Evolutionary conservation across 83 land plant genomes (phyloP).

Genomic region (Picea abies): DNA sequence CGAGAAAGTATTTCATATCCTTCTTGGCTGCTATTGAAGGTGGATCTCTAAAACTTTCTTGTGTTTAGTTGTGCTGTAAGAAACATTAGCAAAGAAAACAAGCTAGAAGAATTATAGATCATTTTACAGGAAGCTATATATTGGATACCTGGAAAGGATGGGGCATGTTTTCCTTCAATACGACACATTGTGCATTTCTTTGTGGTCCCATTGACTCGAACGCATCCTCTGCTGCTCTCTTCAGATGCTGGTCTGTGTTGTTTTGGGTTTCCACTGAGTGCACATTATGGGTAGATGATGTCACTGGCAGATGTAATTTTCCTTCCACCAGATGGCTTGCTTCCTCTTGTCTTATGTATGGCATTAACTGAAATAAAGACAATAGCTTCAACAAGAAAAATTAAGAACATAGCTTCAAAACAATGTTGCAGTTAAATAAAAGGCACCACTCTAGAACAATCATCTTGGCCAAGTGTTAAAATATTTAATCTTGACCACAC

Average conservation of each 20-base stretch:
- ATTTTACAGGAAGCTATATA: background rate
- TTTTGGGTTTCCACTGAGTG: constrained; percentile 1
- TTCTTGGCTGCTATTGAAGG: background rate
- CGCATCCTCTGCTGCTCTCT: background rate
- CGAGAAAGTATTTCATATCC: background rate
- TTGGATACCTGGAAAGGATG: background rate
- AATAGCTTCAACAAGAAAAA: background rate
- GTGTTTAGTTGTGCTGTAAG: background rate
- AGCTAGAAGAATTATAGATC: background rate
- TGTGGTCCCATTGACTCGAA: background rate
- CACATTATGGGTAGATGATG: background rate
- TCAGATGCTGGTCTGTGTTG: background rate
- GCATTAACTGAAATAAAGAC: constrained; percentile 3
- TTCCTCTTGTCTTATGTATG: background rate
- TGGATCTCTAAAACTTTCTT: background rate
- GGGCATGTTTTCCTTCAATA: constrained; percentile 16
- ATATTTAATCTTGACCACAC: background rate
- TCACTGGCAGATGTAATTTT: background rate
- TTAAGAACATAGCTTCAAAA: background rate
- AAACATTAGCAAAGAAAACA: background rate
- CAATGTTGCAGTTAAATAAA: background rate
- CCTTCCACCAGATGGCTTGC: background rate
- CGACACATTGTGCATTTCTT: background rate
- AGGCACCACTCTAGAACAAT: background rate
- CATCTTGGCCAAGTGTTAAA: background rate